Evolutionary conservation across 2,329 filamentous ascomycete genomes (phyloP), one percentile per base, ranked within the genome.

Genomic region (Botrytis medusae): DNA sequence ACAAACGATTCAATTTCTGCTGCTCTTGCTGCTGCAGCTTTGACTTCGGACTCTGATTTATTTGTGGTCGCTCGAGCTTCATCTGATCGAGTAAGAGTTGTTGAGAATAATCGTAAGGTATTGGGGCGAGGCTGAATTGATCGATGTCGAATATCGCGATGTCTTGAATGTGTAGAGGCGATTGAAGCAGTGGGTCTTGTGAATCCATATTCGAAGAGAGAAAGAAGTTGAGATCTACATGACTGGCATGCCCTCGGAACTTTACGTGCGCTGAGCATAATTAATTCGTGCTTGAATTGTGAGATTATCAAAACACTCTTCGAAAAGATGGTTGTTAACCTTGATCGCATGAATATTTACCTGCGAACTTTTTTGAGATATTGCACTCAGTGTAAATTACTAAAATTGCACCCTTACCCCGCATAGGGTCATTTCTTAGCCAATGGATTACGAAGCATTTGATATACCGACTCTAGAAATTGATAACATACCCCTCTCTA

Each of bases 1-100:
- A 93, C 93, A 12, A 91, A 83, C 18, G 85, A 84, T 80, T 93
- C 92, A 72, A 89, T 84, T 8, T 87, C 84, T 67, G 74, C 76
- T 9, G 75, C 64, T 8, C 34, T 42, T 42, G 34, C 34, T 9
- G 12, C 44, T 42, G 44, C 18, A 20, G 20, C 37, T 46, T 37
- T 51, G 34, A 20, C 37, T 42, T 72, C 62, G 10, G 32, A 20
- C 57, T 65, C 63, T 37, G 46, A 18, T 25, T 70, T 68, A 20
- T 42, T 37, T 20, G 57, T 12, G 32, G 46, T 67, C 29, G 57
- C 25, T 18, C 32, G 48, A 59, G 37, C 54, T 20, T 74, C 74
- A n/a, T 76, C 73, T 60, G 70, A 70, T 25, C 73, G 72, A 62
- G 57, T 69, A 34, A 44, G 42, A 2, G 75, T 74, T 29, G 77